Evolutionary conservation across 2,329 filamentous ascomycete genomes (phyloP), one percentile per base, ranked within the genome.

Genomic region (Trichoderma pleuroti): DNA sequence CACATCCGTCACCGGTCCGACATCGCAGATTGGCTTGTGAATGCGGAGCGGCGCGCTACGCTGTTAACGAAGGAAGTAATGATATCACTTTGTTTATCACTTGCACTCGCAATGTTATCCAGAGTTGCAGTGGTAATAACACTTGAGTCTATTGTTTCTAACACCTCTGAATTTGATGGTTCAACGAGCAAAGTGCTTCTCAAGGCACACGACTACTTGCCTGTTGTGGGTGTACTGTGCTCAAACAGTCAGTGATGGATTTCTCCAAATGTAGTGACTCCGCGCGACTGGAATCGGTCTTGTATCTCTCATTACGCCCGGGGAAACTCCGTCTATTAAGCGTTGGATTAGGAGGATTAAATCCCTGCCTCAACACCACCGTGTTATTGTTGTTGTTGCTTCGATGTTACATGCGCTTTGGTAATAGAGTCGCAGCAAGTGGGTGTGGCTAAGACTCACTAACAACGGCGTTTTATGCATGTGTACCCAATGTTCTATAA

Each of bases 1-100:
- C 65, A 60, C 54, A 36, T 68, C 54, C 65, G 65, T 68, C 54
- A 67, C 49, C 28, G 8, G 54, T 46, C 65, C 65, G 65, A 60
- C 65, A 68, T 68, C 65, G 65, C 65, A 59, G 49, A 11, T 54
- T 24, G 34, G 34, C 26, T 34, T 21, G 3, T 14, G 21, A 16
- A 49, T 24, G 26, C n/a, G n/a, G 24, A 60, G 36, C 1, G 65
- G 28, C 26, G 36, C 65, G 56, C 8, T n/a, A n/a, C 18, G 10
- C 10, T n/a, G 11, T 11, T 52, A 16, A 34, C 16, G 28, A 64
- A 34, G 12, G 28, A 16, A 42, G 8, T 42, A 42, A 4, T 42
- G 39, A 42, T 42, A 42, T 42, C 16, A 42, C 39, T n/a, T n/a
- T 42, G 39, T n/a, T 4, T n/a, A 8, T n/a, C 18, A n/a, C 8